A percentile compares a stretch with the other conserved stretches of the same genome.
Evolutionary conservation across 352 stramenopile species (phyloP).

Genomic region (Pelagophyceae sp.): DNA sequence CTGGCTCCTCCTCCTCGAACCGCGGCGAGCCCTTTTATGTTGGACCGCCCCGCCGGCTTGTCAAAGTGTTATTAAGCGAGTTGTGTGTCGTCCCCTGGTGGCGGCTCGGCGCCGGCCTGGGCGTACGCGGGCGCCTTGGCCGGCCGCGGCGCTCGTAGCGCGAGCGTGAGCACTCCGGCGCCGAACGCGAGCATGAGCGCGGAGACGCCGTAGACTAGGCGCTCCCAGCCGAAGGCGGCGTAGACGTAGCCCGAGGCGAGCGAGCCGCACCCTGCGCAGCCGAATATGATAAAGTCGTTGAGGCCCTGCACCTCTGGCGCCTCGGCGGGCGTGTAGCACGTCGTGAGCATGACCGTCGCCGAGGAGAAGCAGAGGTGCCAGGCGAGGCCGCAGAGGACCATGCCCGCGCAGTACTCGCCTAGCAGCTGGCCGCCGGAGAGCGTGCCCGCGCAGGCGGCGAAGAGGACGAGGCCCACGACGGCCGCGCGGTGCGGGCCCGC

Average conservation of each 20-base stretch:
- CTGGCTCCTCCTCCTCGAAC: background rate
- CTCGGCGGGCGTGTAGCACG: constrained; percentile 23
- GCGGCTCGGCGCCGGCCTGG: too few relatives aligned
- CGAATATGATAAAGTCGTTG: constrained; percentile 30
- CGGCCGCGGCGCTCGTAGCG: background rate
- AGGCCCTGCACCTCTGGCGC: constrained; percentile 25
- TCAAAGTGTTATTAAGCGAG: too few relatives aligned
- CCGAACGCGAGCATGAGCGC: background rate
- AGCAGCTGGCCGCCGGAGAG: constrained; percentile 6
- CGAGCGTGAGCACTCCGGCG: background rate
- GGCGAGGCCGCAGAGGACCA: constrained; percentile 25
- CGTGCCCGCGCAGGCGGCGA: constrained; percentile 16
- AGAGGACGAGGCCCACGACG: constrained; percentile 20
- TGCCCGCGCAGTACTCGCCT: constrained; percentile 22
- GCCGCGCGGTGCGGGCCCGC: constrained; percentile 18
- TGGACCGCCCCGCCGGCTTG: too few relatives aligned
- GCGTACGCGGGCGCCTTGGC: too few relatives aligned
- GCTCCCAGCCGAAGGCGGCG: background rate
- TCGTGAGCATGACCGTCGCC: constrained; percentile 29
- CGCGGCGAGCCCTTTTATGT: too few relatives aligned
- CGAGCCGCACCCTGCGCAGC: constrained; percentile 15
- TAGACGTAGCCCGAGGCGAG: constrained; percentile 27
- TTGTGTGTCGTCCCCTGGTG: too few relatives aligned
- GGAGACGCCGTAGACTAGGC: constrained; percentile 8
- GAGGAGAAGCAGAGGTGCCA: constrained; percentile 32